A percentile compares a stretch with the other conserved stretches of the same genome.
Evolutionary conservation across 352 stramenopile species (phyloP).

Genomic region (Phytophthora hybrid): DNA sequence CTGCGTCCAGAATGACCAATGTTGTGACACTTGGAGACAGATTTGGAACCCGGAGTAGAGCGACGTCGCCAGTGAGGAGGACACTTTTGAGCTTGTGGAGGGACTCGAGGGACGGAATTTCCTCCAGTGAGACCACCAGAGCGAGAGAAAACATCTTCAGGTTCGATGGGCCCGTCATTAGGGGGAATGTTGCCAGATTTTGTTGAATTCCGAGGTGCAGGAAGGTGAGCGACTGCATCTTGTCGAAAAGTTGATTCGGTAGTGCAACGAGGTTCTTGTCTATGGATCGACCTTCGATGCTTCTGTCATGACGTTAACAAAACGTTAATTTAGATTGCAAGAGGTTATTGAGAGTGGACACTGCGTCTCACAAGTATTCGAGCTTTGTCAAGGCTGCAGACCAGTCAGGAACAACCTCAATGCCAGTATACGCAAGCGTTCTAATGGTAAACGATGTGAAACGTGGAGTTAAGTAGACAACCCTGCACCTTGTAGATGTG

Average conservation of each 20-base stretch:
- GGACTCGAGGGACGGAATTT: conserved; percentile 20
- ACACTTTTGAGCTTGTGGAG: conserved; percentile 18
- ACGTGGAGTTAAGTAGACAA: neutral
- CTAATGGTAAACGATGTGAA: neutral
- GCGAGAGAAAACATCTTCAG: conserved; percentile 34
- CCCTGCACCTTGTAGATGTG: neutral
- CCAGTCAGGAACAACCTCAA: conserved; percentile 30
- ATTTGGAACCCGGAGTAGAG: conserved; percentile 11
- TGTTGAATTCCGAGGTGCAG: conserved; percentile 39
- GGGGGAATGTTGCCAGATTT: conserved; percentile 16
- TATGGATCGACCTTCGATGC: conserved; percentile 29
- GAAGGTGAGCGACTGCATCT: conserved; percentile 34
- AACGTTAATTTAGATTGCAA: neutral
- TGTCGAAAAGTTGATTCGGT: conserved; percentile 29
- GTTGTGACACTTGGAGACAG: neutral
- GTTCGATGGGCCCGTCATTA: conserved; percentile 19
- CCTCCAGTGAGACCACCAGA: conserved; percentile 11
- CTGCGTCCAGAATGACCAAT: neutral
- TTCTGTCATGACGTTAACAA: conserved; percentile 6
- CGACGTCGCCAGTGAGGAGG: neutral
- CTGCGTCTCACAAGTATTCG: conserved; percentile 34
- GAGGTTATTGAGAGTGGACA: neutral
- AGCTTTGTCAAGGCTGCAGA: conserved; percentile 20
- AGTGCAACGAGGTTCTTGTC: conserved; percentile 30
- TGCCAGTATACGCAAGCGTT: conserved; percentile 31